Evolutionary conservation across 1,139 yeast genomes (phyloP).

Genomic region (Lodderomyces jiufengensis): DNA sequence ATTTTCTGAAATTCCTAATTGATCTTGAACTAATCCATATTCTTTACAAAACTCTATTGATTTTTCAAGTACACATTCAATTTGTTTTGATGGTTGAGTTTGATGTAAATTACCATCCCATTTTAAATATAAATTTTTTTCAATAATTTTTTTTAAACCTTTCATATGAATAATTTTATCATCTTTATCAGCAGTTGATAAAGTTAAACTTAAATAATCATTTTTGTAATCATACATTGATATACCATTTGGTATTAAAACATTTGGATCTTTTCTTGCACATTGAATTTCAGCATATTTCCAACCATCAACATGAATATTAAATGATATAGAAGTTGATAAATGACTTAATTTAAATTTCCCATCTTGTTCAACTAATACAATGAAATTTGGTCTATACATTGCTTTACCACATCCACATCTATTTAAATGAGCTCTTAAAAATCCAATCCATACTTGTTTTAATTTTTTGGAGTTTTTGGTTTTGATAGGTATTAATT

Average conservation of each 20-base stretch:
- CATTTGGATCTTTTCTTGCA: conserved; percentile 23
- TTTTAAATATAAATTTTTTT: conserved; percentile 3
- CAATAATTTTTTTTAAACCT: conserved; percentile 5
- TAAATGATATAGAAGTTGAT: conserved; percentile 35
- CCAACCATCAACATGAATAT: conserved; percentile 33
- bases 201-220: conserved; percentile 31
- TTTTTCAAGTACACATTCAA: conserved; percentile 17
- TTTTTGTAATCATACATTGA: conserved; percentile 8
- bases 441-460: conserved; percentile 36
- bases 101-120: conserved; percentile 3
- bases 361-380: conserved; percentile 20
- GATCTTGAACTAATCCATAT: conserved; percentile 16
- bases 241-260: conserved; percentile 35
- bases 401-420: conserved; percentile 37
- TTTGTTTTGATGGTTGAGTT: conserved; percentile 2
- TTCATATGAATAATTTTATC: conserved; percentile 29
- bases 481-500: conserved; percentile 19
- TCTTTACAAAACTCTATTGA: conserved; percentile 18
- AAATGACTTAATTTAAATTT: conserved; percentile 27
- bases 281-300: conserved; percentile 25
- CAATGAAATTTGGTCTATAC: conserved; percentile 35
- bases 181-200: conserved; percentile 35
- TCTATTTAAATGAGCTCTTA: conserved; percentile 32
- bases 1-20: conserved; percentile 7
- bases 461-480: conserved; percentile 1